A percentile compares a stretch with the other conserved stretches of the same genome.
These are phyloP conservation scores for Podospora appendiculata DNA, from an alignment of 495 filamentous ascomycete genomes.

Conservation along the genomic window DNA sequence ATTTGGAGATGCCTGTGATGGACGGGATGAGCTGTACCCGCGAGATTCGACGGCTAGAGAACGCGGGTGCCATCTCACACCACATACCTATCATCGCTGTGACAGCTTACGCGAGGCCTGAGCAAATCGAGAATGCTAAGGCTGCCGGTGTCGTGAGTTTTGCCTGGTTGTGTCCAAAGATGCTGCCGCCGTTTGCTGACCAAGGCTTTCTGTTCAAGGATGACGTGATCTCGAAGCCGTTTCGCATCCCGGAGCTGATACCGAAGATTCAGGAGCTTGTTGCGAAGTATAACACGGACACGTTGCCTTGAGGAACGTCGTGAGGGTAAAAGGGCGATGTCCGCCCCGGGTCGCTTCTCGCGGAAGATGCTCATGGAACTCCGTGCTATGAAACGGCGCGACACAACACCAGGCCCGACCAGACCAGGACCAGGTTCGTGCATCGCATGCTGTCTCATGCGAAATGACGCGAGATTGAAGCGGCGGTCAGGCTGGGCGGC, in stretches of 20 bases:
- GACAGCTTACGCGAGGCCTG: conserved; percentile 67
- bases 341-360: too few relatives aligned
- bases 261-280: conserved; percentile 56
- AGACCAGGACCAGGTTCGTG: too few relatives aligned
- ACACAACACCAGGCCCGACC: too few relatives aligned
- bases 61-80: conserved; percentile 36
- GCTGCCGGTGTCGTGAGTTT: conserved; percentile 41
- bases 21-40: conserved; percentile 69
- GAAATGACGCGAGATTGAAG: too few relatives aligned
- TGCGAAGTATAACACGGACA: conserved; percentile 14
- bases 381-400: too few relatives aligned
- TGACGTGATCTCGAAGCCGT: conserved; percentile 75
- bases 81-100: conserved; percentile 75
- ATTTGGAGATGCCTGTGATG: conserved; percentile 86
- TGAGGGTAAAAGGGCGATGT: too few relatives aligned
- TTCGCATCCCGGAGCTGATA: conserved; percentile 61
- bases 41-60: conserved; percentile 59
- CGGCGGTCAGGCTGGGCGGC: too few relatives aligned
- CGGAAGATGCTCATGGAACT: too few relatives aligned
- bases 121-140: conserved; percentile 53
- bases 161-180: conserved; percentile 4
- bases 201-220: conserved; percentile 48
- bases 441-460: too few relatives aligned
- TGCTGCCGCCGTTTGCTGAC: conserved; percentile 8
- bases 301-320: too few relatives aligned